Evolutionary conservation across 371 early-diverging fungal species (phyloP).

Genomic region (Lichtheimia ornata): DNA sequence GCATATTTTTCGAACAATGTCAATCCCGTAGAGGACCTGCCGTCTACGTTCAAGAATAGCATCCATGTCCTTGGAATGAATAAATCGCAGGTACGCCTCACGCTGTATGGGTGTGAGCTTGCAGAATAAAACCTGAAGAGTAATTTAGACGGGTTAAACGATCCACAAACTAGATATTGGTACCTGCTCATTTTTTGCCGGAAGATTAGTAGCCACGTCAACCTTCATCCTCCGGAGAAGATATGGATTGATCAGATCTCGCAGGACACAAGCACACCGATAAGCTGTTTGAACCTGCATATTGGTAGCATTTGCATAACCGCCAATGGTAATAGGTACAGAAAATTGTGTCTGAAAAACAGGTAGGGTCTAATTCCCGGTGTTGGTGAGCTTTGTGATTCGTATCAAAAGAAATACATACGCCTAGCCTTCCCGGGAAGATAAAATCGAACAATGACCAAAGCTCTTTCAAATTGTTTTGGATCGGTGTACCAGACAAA

Average conservation of each 20-base stretch:
- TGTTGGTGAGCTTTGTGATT: background rate
- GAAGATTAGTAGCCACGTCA: conserved; percentile 91
- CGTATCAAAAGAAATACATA: conserved; percentile 20
- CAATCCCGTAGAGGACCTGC: conserved; percentile 91
- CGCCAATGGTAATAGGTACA: conserved; percentile 90
- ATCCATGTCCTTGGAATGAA: conserved; percentile 71
- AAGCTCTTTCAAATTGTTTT: conserved; percentile 96
- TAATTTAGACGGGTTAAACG: no score
- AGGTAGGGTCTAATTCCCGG: conserved; percentile 68
- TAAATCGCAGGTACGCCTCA: conserved; percentile 73
- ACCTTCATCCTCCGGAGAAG: conserved; percentile 92
- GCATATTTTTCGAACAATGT: conserved; percentile 94
- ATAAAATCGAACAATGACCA: conserved; percentile 98
- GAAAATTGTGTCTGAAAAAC: conserved; percentile 92
- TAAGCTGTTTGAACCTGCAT: conserved; percentile 92
- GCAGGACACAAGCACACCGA: conserved; percentile 86
- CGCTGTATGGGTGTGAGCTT: conserved; percentile 83
- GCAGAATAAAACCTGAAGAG: conserved; percentile 78
- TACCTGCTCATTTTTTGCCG: conserved; percentile 92
- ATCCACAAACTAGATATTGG: background rate
- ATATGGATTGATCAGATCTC: conserved; percentile 94
- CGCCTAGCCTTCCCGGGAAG: conserved; percentile 92
- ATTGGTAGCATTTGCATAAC: conserved; percentile 88
- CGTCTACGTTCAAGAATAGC: conserved; percentile 82
- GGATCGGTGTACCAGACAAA: conserved; percentile 97